Conservation (phyloP, 345 rosid species). For the Eucalyptus camaldulensis region DNA sequence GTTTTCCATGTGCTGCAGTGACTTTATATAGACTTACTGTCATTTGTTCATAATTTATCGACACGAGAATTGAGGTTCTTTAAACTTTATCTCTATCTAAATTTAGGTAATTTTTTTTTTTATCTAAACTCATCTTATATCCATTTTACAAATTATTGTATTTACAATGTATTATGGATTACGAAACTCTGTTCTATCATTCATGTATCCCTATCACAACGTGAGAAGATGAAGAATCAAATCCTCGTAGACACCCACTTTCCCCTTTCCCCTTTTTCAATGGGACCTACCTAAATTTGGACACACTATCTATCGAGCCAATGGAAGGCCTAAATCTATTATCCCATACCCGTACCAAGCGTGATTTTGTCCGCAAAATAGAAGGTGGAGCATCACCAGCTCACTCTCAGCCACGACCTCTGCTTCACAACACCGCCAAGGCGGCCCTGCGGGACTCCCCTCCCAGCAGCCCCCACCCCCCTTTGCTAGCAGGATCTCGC, state of each 20-base stretch:
- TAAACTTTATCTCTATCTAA: neutral
- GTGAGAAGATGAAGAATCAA: too few relatives aligned
- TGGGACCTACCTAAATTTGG: neutral
- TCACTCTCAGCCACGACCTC: neutral
- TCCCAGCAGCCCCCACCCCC: too few relatives aligned
- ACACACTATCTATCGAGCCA: neutral
- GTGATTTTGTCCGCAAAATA: neutral
- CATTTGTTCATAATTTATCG: neutral
- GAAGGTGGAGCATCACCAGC: neutral
- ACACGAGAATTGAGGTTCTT: neutral
- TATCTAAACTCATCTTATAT: too few relatives aligned
- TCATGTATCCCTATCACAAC: neutral
- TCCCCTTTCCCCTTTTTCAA: neutral
- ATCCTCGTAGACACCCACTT: neutral
- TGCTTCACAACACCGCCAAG: neutral
- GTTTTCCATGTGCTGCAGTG: neutral
- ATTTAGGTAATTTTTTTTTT: neutral
- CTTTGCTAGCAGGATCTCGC: too few relatives aligned
- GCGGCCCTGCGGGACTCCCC: neutral
- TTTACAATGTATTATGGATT: neutral
- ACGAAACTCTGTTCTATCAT: rapidly evolving
- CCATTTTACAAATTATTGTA: too few relatives aligned
- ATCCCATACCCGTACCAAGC: neutral
- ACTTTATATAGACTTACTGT: neutral
- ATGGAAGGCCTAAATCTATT: neutral